Evolutionary conservation across 306 rosid species (phyloP), one percentile per base, ranked within the genome.

Genomic region (Quercus engelmannii): DNA sequence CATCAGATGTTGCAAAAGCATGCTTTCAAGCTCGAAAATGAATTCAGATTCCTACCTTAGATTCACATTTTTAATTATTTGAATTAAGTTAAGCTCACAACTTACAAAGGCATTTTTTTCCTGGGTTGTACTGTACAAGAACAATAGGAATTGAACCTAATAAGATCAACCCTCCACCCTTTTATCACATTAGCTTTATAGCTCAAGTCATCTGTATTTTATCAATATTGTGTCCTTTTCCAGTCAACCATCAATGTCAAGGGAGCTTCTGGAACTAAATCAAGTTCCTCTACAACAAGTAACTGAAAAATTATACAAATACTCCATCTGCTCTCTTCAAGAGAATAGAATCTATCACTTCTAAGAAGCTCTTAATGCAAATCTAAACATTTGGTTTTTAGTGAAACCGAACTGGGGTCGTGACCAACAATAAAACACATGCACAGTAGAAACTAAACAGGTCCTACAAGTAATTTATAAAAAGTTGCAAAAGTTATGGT

Each of bases 1-100:
- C 12, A 35, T 46, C 61, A 17, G 14, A 25, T 64, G 64, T 69
- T 63, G 72, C 58, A 57, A 78, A 75, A 56, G 75, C 75, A 64
- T 38, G 35, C 18, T 38, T 12, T 77, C 51, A 46, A 84, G 18
- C 41, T 15, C 10, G 0, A 65, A 31, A 65, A 65, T 17, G 51
- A 2, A 33, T 33, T 19, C 51, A 67, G 52, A 33, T 67, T 67
- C 15, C 11, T 5, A 35, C 18, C 19, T 67, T 18, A 67, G 51
- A 33, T 64, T 67, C 51, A 17, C 3, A 3, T 7, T 64, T 64
- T 64, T 13, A 63, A 7, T 3, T 26, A 62, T 41, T 30, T 55
- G 59, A 59, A 78, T 41, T 20, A 62, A 74, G 33, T 49, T 62
- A 25, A 74, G 30, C 68, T 26, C 62, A 58, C 62, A 21, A 59